Percentiles rank a stretch among this genome's conserved stretches.
Evolutionary conservation across 176 grass and related monocot species (phyloP).

Genomic region (Avena eriantha): DNA sequence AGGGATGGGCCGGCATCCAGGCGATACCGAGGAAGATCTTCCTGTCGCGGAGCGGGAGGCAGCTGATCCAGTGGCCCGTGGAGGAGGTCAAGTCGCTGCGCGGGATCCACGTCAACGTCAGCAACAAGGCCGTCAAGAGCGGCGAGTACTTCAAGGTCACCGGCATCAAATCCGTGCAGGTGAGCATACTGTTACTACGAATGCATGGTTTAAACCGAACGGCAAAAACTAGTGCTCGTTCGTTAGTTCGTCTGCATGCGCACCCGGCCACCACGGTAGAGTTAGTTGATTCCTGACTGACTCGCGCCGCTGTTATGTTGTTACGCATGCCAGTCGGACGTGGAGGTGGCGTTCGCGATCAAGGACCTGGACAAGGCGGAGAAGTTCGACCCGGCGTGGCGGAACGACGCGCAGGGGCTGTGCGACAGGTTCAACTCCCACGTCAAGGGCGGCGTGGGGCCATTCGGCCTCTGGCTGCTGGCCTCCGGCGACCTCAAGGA

Average conservation of each 20-base stretch:
- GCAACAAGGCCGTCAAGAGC: slow-evolving; percentile 38
- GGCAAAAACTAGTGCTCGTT: too few relatives aligned
- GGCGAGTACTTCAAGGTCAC: slow-evolving; percentile 50
- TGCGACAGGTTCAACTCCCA: slow-evolving; percentile 49
- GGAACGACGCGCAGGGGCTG: slow-evolving; percentile 53
- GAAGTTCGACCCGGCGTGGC: slow-evolving; percentile 63
- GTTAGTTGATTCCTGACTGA: background rate
- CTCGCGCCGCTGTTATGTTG: background rate
- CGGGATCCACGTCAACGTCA: slow-evolving; percentile 41
- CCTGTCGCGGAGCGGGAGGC: slow-evolving; percentile 57
- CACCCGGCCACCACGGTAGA: background rate
- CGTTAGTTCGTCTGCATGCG: background rate
- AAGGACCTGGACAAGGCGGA: slow-evolving; percentile 67
- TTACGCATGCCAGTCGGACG: slow-evolving; percentile 54
- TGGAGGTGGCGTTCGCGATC: slow-evolving; percentile 71
- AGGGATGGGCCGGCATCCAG: slow-evolving; percentile 76
- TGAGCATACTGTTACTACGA: background rate
- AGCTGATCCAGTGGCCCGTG: slow-evolving; percentile 85
- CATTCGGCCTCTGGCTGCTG: slow-evolving; percentile 80
- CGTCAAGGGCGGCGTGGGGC: slow-evolving; percentile 67
- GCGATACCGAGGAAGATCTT: slow-evolving; percentile 68
- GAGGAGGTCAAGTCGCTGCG: slow-evolving; percentile 65
- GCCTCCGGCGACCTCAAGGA: slow-evolving; percentile 57
- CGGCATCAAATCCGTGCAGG: slow-evolving; percentile 60
- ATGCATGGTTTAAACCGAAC: too few relatives aligned